phyloP scores from a whole-genome alignment of 768 basidiomycete genomes.

The Terana coerulea region DNA sequence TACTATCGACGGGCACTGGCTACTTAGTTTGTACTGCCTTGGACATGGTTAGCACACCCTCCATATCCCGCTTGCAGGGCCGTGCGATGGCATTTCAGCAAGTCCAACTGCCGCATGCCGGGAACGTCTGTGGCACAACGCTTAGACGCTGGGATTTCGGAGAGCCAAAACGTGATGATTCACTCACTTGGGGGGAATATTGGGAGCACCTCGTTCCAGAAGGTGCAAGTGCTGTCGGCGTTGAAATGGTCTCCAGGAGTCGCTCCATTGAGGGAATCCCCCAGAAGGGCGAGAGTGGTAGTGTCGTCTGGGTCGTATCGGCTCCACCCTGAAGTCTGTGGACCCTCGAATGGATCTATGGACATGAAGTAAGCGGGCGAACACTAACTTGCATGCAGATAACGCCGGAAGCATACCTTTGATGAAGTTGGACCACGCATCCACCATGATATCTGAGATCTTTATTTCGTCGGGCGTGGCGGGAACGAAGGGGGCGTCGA shows the following conservation, averaged over 20 bases:
- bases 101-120: conserved; percentile 21
- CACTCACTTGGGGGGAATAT: conserved; percentile 20
- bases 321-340: conserved; percentile 21
- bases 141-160: not conserved
- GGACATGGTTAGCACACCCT: no score
- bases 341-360: conserved; percentile 20
- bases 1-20: no score
- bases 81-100: no score
- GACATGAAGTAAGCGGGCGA: not conserved
- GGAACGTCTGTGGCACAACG: conserved; percentile 20
- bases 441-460: conserved; percentile 25
- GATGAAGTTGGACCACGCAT: conserved; percentile 28
- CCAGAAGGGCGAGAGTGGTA: conserved; percentile 20
- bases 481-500: conserved; percentile 19
- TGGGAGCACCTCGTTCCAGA: conserved; percentile 21
- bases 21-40: no score
- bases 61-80: no score
- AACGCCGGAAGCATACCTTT: conserved; percentile 19
- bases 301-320: conserved; percentile 21
- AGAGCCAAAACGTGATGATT: not conserved
- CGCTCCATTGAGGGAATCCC: conserved; percentile 20
- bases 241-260: conserved; percentile 18
- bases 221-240: conserved; percentile 18
- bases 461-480: conserved; percentile 21
- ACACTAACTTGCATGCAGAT: no score